Conservation (phyloP, 1,139 yeast species). For the Candida dubliniensis region DNA sequence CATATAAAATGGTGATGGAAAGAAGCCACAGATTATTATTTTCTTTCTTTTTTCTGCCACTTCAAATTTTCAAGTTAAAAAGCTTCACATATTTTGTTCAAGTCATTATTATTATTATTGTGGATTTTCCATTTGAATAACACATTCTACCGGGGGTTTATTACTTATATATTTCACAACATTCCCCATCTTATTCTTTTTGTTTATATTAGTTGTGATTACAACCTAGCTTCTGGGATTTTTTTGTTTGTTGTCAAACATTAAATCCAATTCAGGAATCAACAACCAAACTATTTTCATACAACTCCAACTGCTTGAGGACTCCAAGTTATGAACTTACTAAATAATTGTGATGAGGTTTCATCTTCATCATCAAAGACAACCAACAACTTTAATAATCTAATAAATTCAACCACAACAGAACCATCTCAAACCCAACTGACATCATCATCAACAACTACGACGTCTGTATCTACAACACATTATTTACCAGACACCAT, state of each 20-base stretch:
- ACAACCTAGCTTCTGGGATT: too few relatives aligned
- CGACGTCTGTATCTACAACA: neutral
- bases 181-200: too few relatives aligned
- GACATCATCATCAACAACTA: conserved; percentile 1
- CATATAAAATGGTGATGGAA: neutral
- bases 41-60: neutral
- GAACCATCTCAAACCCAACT: neutral
- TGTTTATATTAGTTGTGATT: too few relatives aligned
- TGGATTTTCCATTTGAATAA: too few relatives aligned
- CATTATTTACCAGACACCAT: neutral
- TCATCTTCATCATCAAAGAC: conserved; percentile 8
- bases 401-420: conserved; percentile 9
- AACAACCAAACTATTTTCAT: neutral
- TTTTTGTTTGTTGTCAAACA: too few relatives aligned
- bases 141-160: too few relatives aligned
- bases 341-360: conserved; percentile 17
- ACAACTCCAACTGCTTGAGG: neutral
- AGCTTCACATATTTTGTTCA: too few relatives aligned
- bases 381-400: conserved; percentile 8
- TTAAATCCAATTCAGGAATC: too few relatives aligned
- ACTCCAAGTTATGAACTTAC: conserved; percentile 24
- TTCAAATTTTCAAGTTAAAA: too few relatives aligned
- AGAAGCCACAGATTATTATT: neutral
- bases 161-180: too few relatives aligned
- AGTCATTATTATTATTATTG: too few relatives aligned